A percentile compares a stretch with the other conserved stretches of the same genome.
These are phyloP conservation scores for Nyctanthes arbortristis DNA, from an alignment of 257 asterid species.

Conservation along the genomic window DNA sequence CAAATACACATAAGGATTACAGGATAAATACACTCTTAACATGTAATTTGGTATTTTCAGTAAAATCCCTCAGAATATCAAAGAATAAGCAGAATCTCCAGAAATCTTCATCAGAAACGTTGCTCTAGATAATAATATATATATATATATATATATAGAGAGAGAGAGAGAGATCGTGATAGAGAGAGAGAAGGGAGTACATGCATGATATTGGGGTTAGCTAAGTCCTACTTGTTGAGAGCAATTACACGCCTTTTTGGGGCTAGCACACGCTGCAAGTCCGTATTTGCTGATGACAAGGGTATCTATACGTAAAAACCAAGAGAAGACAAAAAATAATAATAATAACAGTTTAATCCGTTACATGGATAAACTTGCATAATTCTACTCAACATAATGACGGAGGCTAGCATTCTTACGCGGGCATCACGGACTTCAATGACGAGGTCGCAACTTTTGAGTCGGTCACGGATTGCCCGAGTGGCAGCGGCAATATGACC, in stretches of 20 bases:
- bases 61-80: too few relatives aligned
- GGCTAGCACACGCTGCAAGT: conserved; percentile 73
- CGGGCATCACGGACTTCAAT: conserved; percentile 98
- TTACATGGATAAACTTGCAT: neutral
- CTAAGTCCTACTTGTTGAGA: conserved; percentile 94
- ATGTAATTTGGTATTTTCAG: neutral
- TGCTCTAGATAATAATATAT: neutral
- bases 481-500: conserved; percentile 99
- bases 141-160: neutral
- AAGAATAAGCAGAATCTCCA: too few relatives aligned
- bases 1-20: neutral
- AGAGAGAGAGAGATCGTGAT: too few relatives aligned
- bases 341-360: too few relatives aligned
- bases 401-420: conserved; percentile 30
- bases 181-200: conserved; percentile 53
- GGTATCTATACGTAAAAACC: conserved; percentile 60
- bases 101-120: too few relatives aligned
- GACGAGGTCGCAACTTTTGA: conserved; percentile 75
- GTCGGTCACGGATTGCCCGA: conserved; percentile 92
- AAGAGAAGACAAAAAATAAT: neutral
- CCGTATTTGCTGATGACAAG: conserved; percentile 73
- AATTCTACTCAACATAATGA: neutral
- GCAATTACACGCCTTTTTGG: conserved; percentile 78
- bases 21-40: neutral
- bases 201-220: conserved; percentile 86